phyloP scores from a whole-genome alignment of 2,329 filamentous ascomycete genomes.

The Lizonia empirigonia region DNA sequence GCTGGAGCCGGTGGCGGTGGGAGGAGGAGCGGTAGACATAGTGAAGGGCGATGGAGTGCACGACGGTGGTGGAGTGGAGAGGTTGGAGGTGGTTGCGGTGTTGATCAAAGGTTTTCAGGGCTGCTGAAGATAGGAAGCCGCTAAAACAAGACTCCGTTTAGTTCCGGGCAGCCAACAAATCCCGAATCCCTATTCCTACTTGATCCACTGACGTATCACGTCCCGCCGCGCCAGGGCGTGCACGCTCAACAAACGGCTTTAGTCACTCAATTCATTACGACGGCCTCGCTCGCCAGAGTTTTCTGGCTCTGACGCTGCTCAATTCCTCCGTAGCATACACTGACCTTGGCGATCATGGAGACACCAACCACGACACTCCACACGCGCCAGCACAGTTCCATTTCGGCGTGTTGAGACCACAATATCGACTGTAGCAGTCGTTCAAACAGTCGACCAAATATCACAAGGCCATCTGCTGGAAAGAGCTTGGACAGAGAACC shows the following conservation, averaged over 20 bases:
- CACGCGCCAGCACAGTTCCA: not conserved
- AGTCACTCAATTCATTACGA: slow-evolving; percentile 6
- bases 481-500: not conserved
- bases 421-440: not conserved
- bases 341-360: not conserved
- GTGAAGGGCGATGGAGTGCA: slow-evolving; percentile 16
- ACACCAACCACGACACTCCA: slow-evolving; percentile 9
- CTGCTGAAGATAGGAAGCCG: slow-evolving; percentile 26
- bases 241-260: slow-evolving; percentile 16
- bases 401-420: not conserved
- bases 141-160: no score
- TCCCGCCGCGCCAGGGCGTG: slow-evolving; percentile 14
- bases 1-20: slow-evolving; percentile 56
- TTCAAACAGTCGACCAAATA: not conserved
- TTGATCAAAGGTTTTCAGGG: slow-evolving; percentile 10
- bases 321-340: not conserved
- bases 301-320: not conserved
- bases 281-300: not conserved
- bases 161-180: slow-evolving; percentile 12
- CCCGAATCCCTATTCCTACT: slow-evolving; percentile 13
- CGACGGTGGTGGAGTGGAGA: slow-evolving; percentile 38
- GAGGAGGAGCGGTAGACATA: slow-evolving; percentile 48
- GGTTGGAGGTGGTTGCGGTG: slow-evolving; percentile 23
- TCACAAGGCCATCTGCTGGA: not conserved
- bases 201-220: slow-evolving; percentile 11